Base-by-base conservation (phyloP, 768 basidiomycete species). In the Tulasnella sp. region DNA sequence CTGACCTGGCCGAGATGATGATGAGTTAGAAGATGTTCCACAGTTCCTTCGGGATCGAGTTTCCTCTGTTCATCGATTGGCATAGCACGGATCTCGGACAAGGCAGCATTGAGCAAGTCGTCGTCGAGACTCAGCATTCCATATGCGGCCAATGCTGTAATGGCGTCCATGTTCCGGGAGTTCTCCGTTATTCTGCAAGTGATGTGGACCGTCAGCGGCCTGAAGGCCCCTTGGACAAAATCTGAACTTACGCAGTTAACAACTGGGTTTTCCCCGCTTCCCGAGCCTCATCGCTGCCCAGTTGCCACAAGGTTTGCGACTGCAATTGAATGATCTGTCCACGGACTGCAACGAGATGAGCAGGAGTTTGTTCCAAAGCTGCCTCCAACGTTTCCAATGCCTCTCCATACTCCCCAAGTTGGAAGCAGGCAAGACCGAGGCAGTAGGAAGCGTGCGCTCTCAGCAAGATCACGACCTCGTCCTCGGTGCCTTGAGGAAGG, bases 141-240 rank as follows among this genome's bases (percentile, higher is more conserved):
- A 87, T 97, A 94, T n/a, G 90, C 91, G 0, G 91, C 91, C 1
- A 98, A 85, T 0, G 89, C 85, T 62, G 90, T 91, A 78, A 96
- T 90, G 1, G 92, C 93, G 69, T 85, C 83, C 66, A 94, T 78
- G 77, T 95, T 92, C 74, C 90, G 90, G 0, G 90, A 85, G 77
- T 96, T 91, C 32, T 83, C 79, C 0, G 89, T 83, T 75, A 97
- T 90, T 76, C 95, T 96, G 75, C 22, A 69, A 34, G 63, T 40
- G 35, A 11, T 40, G 47, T 64, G 68, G 32, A 62, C 37, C 52
- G 14, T 67, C 52, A 66, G 69, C 67, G 17, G 59, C 36, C 64
- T 73, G 26, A 75, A 65, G 47, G 67, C 22, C 16, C n/a, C 16
- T 37, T 64, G 40, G 29, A 47, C 4, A 65, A 71, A 36, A 34